Percentiles rank a stretch among this genome's conserved stretches.
phyloP scores from a whole-genome alignment of 768 basidiomycete species.

The Pholiota conissans region DNA sequence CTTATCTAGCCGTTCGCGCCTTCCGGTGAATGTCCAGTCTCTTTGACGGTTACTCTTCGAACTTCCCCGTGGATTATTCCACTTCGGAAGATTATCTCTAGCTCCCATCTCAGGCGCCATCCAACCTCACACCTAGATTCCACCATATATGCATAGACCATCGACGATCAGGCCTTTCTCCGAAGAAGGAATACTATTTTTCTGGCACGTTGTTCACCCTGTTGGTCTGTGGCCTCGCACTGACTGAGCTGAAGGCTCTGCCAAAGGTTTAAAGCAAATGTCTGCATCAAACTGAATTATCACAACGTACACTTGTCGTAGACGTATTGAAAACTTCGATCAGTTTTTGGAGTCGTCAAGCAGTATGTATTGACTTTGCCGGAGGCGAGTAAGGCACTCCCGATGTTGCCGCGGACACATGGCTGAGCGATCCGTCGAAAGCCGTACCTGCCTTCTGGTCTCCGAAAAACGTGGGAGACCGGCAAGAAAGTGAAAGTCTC shows the following conservation, averaged over 20 bases:
- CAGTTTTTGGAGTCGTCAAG: neutral
- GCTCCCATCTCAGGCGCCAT: neutral
- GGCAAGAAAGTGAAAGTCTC: neutral
- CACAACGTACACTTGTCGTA: too few species aligned
- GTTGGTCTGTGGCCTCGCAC: neutral
- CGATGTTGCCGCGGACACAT: conserved; percentile 21
- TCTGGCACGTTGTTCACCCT: neutral
- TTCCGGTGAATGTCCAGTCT: conserved; percentile 4
- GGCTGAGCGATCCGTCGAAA: neutral
- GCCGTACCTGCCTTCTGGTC: neutral
- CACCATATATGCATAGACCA: neutral
- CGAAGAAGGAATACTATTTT: neutral
- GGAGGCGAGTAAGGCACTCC: conserved; percentile 15
- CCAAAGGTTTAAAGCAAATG: too few species aligned
- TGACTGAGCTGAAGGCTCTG: neutral
- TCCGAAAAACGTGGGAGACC: neutral
- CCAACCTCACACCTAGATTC: neutral
- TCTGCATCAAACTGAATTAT: too few species aligned
- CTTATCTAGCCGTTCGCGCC: conserved; percentile 15
- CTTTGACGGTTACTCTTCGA: conserved; percentile 2
- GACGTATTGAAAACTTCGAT: too few species aligned
- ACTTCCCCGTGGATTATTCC: conserved; percentile 2
- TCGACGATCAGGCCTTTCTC: neutral
- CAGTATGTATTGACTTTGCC: neutral
- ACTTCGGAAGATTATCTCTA: neutral